Conservation (phyloP, 495 filamentous ascomycete genomes). For the Hyaloscypha bicolor region DNA sequence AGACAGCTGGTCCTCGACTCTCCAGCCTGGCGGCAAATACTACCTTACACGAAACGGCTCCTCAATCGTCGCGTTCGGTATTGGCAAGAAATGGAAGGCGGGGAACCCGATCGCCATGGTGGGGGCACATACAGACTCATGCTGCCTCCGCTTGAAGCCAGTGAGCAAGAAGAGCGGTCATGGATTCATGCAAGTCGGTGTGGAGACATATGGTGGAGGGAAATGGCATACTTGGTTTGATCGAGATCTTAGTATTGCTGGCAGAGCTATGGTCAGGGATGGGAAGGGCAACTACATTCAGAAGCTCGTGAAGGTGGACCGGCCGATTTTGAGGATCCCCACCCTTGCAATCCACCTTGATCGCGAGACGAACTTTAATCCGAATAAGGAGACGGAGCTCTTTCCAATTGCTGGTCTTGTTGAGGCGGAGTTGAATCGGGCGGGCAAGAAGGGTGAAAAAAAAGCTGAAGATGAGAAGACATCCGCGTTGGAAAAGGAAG, state of each 20-base stretch:
- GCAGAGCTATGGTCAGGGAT: slow-evolving; percentile 79
- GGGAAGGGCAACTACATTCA: slow-evolving; percentile 74
- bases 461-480: slow-evolving; percentile 36
- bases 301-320: slow-evolving; percentile 87
- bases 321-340: slow-evolving; percentile 88
- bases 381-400: slow-evolving; percentile 96
- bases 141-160: slow-evolving; percentile 87
- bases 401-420: slow-evolving; percentile 91
- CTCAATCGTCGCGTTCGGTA: slow-evolving; percentile 91
- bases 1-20: slow-evolving; percentile 79
- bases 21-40: slow-evolving; percentile 90
- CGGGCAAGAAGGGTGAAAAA: slow-evolving; percentile 41
- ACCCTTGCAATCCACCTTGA: slow-evolving; percentile 94
- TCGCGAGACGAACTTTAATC: slow-evolving; percentile 78
- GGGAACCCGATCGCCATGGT: slow-evolving; percentile 95
- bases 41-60: slow-evolving; percentile 94
- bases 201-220: slow-evolving; percentile 95
- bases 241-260: slow-evolving; percentile 88
- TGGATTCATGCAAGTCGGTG: slow-evolving; percentile 94
- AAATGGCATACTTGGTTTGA: slow-evolving; percentile 90
- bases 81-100: slow-evolving; percentile 90
- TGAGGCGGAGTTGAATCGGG: slow-evolving; percentile 82
- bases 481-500: slow-evolving; percentile 36
- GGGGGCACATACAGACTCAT: slow-evolving; percentile 95
- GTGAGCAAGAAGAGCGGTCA: slow-evolving; percentile 81